phyloP scores from a whole-genome alignment of 345 rosid genomes.

The Carallia brachiata region DNA sequence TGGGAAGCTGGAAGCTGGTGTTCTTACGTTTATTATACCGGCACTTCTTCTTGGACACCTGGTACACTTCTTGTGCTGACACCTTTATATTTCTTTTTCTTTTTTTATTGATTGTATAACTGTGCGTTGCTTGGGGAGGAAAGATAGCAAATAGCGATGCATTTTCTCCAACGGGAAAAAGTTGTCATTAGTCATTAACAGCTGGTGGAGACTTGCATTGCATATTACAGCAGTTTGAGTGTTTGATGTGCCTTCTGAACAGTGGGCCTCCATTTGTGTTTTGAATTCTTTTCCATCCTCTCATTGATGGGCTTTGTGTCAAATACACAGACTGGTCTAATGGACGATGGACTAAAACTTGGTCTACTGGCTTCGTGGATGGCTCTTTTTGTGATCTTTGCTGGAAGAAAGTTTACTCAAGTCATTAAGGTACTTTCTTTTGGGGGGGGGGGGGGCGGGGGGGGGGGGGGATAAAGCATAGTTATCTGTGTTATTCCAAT shows the following conservation, averaged over 20 bases:
- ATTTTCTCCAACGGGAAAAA: too few species aligned
- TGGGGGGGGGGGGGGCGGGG: neutral
- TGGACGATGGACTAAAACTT: slow-evolving; percentile 70
- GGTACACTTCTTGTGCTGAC: slow-evolving; percentile 40
- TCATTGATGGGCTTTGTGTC: slow-evolving; percentile 13
- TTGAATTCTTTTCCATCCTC: neutral
- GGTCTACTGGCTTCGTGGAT: slow-evolving; percentile 79
- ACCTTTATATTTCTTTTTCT: neutral
- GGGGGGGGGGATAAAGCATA: neutral
- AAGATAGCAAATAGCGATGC: too few species aligned
- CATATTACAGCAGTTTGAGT: too few species aligned
- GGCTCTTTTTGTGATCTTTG: slow-evolving; percentile 74
- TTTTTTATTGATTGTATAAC: neutral
- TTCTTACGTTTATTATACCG: slow-evolving; percentile 86
- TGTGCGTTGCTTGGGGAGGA: too few species aligned
- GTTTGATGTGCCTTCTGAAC: too few species aligned
- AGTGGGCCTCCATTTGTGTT: neutral
- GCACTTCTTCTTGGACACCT: slow-evolving; percentile 81
- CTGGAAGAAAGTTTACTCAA: slow-evolving; percentile 92
- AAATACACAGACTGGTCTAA: slow-evolving; percentile 61
- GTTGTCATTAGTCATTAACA: too few species aligned
- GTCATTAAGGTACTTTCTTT: slow-evolving; percentile 64
- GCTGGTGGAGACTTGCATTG: too few species aligned
- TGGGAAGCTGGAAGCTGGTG: slow-evolving; percentile 92
- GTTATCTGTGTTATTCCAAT: neutral